These are phyloP conservation scores for Mucor velutinosus DNA, from an alignment of 371 early-diverging fungal species.

Conservation along the genomic window DNA sequence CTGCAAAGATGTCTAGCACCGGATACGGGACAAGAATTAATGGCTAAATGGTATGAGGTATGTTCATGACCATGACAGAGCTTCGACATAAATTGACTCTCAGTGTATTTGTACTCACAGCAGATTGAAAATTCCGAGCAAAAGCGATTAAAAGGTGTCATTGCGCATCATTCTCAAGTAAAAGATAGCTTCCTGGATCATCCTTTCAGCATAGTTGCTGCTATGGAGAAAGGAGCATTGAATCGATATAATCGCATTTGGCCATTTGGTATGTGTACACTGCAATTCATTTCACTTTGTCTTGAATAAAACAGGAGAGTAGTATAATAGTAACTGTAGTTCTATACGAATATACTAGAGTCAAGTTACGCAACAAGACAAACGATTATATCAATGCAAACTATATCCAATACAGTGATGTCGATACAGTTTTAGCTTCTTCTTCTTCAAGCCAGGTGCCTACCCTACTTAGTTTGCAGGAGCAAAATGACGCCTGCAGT, in stretches of 20 bases:
- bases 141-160: conserved; percentile 54
- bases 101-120: conserved; percentile 18
- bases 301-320: background rate
- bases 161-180: conserved; percentile 39
- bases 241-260: conserved; percentile 77
- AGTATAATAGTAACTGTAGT: background rate
- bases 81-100: background rate
- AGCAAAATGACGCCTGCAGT: background rate
- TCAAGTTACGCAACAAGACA: conserved; percentile 34
- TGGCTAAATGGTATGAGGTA: conserved; percentile 32
- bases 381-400: conserved; percentile 86
- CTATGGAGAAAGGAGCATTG: conserved; percentile 56
- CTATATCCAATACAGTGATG: conserved; percentile 33
- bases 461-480: background rate
- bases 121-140: conserved; percentile 50
- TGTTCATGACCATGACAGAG: background rate
- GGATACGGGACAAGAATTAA: conserved; percentile 17
- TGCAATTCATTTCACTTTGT: background rate
- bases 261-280: conserved; percentile 55
- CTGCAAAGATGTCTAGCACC: conserved; percentile 8
- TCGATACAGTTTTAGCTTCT: background rate
- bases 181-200: conserved; percentile 19
- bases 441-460: background rate
- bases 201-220: conserved; percentile 53
- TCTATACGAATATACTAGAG: conserved; percentile 54